A percentile compares a stretch with the other conserved stretches of the same genome.
Conservation (phyloP, 2,329 filamentous ascomycete species). For the Ascochyta rabiei region DNA sequence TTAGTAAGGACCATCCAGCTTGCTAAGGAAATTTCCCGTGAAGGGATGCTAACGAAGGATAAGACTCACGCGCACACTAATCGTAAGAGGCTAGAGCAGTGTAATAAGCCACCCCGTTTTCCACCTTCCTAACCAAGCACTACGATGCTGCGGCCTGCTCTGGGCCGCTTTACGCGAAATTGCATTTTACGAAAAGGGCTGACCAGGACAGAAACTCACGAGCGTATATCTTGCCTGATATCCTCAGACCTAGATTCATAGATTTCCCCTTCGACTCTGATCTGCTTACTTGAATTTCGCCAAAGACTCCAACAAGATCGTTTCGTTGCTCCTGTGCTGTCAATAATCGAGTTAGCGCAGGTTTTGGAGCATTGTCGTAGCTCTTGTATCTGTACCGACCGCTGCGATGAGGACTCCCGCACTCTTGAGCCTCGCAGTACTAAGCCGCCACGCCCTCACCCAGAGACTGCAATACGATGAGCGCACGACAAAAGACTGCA, state of each 20-base stretch:
- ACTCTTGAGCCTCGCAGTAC: neutral
- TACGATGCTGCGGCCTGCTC: neutral
- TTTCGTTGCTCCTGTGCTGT: too few relatives aligned
- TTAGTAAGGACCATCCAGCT: too few relatives aligned
- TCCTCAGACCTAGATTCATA: neutral
- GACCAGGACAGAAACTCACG: neutral
- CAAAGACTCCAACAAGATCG: neutral
- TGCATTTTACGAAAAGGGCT: neutral
- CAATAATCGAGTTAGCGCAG: too few relatives aligned
- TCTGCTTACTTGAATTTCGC: neutral
- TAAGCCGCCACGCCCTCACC: neutral
- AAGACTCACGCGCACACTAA: too few relatives aligned
- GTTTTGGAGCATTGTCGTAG: neutral
- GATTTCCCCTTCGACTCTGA: neutral
- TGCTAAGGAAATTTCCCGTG: too few relatives aligned
- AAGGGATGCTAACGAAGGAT: too few relatives aligned
- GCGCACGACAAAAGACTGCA: slow-evolving; percentile 1
- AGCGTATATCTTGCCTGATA: neutral
- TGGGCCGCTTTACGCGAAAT: neutral
- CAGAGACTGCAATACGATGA: neutral
- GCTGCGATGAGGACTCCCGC: neutral
- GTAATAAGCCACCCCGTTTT: neutral
- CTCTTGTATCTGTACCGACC: neutral
- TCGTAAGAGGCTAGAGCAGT: neutral
- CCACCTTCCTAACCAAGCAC: neutral